Percentiles rank a stretch among this genome's conserved stretches.
These are phyloP conservation scores for Discostella stelligeroides DNA, from an alignment of 108 stramenopile genomes.

Conservation along the genomic window DNA sequence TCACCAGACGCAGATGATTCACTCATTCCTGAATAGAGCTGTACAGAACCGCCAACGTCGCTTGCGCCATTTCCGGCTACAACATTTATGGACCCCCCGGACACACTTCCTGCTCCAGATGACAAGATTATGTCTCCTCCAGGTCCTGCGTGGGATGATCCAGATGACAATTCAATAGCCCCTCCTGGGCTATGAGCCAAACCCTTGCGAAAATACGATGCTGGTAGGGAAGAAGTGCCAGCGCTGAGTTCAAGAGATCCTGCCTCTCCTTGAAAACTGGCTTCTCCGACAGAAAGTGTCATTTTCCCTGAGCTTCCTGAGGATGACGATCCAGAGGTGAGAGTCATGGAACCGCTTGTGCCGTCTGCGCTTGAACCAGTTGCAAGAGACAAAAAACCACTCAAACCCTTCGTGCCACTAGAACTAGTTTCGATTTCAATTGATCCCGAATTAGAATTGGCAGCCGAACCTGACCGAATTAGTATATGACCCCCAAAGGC, in stretches of 20 bases:
- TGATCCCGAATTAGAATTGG: neutral
- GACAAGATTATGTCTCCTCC: slow-evolving; percentile 2
- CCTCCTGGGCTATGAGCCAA: slow-evolving; percentile 8
- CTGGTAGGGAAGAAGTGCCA: slow-evolving; percentile 7
- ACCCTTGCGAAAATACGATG: neutral
- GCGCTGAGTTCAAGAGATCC: slow-evolving; percentile 9
- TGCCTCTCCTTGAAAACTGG: neutral
- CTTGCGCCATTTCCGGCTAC: neutral
- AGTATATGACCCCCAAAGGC: slow-evolving; percentile 7
- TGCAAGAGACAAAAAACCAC: slow-evolving; percentile 16
- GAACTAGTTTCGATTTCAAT: neutral
- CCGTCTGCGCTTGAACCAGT: slow-evolving; percentile 9
- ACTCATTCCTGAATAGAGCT: neutral
- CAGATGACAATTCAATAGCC: neutral
- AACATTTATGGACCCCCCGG: neutral
- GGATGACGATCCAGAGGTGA: slow-evolving; percentile 8
- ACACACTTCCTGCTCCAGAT: slow-evolving; percentile 1
- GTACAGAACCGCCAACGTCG: neutral
- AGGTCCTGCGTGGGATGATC: slow-evolving; percentile 10
- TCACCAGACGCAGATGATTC: slow-evolving; percentile 2
- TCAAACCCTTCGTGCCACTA: neutral
- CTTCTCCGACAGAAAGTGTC: slow-evolving; percentile 8
- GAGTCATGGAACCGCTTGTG: neutral
- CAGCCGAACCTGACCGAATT: slow-evolving; percentile 11
- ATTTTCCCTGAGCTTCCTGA: slow-evolving; percentile 3